Evolutionary conservation across 257 asterid genomes (phyloP).

Genomic region (Voacanga thouarsii): DNA sequence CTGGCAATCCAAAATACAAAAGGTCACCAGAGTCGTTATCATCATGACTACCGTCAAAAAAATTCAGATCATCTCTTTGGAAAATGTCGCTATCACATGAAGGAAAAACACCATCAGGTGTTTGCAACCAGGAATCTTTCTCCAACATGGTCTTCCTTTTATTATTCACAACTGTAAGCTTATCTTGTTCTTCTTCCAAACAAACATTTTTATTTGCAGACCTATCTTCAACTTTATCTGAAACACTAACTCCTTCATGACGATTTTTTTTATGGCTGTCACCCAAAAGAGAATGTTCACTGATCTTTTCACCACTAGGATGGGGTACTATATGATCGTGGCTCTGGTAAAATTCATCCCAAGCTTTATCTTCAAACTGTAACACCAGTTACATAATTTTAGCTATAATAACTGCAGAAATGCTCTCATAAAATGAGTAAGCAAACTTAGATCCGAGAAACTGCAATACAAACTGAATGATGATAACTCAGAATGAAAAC

Average conservation of each 20-base stretch:
- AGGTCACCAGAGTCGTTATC: slow-evolving; percentile 60
- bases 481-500: background rate
- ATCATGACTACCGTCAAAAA: slow-evolving; percentile 45
- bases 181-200: slow-evolving; percentile 28
- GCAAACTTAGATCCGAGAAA: background rate
- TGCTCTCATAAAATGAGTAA: slow-evolving; percentile 39
- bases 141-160: slow-evolving; percentile 50
- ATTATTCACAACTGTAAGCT: slow-evolving; percentile 30
- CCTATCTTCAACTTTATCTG: slow-evolving; percentile 30
- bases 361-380: slow-evolving; percentile 72
- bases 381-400: slow-evolving; percentile 52
- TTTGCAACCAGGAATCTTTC: slow-evolving; percentile 34
- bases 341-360: slow-evolving; percentile 63
- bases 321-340: slow-evolving; percentile 83
- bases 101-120: slow-evolving; percentile 40
- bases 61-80: slow-evolving; percentile 43
- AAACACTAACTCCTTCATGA: slow-evolving; percentile 29
- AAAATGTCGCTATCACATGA: slow-evolving; percentile 34
- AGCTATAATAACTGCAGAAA: slow-evolving; percentile 47
- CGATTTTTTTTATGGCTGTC: slow-evolving; percentile 47
- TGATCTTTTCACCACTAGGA: slow-evolving; percentile 30
- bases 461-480: background rate
- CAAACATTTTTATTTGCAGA: slow-evolving; percentile 26
- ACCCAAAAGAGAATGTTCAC: slow-evolving; percentile 31
- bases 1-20: slow-evolving; percentile 68